Base-by-base conservation (phyloP, 352 stramenopile species). In the Hyaloperonospora brassicae region DNA sequence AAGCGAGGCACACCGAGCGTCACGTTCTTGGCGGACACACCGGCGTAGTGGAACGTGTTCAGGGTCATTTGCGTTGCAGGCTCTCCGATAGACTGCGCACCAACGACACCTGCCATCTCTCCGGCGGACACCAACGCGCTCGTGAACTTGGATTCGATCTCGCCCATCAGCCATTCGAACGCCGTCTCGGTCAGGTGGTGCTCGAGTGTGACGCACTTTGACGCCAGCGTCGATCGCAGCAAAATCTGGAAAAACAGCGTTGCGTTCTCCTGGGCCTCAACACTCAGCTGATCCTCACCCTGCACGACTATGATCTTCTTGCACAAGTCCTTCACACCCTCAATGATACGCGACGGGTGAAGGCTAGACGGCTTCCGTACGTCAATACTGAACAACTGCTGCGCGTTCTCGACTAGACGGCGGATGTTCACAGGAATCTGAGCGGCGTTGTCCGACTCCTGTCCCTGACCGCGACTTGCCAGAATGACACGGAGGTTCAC, bases 11-110 rank as follows among this genome's bases (percentile, higher is more conserved):
- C 97, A 84, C 97, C 97, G 27, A 99, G 87, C 35, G 97, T 99
- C 14, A 99, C 97, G 84, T 99, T 99, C 76, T 99, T 99, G 17
- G 96, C 95, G 42, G 89, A 98, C 58, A 99, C 96, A 89, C 97
- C 86, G 61, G 96, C 96, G 68, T 98, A 99, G 75, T 99, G 97
- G 79, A 99, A 99, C 45, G 97, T 99, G 79, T 99, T 99, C 50
- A 99, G 78, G 13, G 97, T 99, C 96, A 99, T 99, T 77, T 99
- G 97, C 35, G 97, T 99, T 47, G 97, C 95, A 21, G 97, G 97
- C 65, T 99, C 96, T 59, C 97, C 97, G 72, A 99, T 98, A 45
- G 92, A 98, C 66, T 99, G 97, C 3, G 97, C 97, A 12, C 96
- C 97, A 45, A 99, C 84, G 30, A 99, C 96, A 71, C 97, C 97